phyloP scores from a whole-genome alignment of 495 filamentous ascomycete species.

The Achaetomiella virescens region DNA sequence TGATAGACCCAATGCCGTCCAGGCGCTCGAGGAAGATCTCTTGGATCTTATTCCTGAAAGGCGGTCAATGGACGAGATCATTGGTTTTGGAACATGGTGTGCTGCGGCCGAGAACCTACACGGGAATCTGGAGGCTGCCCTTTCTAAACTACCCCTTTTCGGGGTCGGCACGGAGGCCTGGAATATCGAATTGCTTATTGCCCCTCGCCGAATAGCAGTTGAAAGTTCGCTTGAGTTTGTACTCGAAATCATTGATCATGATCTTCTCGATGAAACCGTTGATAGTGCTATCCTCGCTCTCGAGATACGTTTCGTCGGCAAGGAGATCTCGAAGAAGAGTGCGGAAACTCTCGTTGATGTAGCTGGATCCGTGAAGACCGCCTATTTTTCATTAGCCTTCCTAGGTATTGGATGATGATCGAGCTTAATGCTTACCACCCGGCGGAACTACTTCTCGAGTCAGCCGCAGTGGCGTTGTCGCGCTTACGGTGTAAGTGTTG shows the following conservation, averaged over 20 bases:
- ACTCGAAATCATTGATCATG: conserved; percentile 11
- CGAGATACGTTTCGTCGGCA: conserved; percentile 7
- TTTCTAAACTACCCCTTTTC: conserved; percentile 2
- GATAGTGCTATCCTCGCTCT: conserved; percentile 2
- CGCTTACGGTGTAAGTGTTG: conserved; percentile 34
- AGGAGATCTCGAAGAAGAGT: background rate
- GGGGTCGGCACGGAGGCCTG: conserved; percentile 2
- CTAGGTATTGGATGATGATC: background rate
- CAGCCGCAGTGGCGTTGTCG: conserved; percentile 25
- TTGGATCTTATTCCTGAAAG: conserved; percentile 6
- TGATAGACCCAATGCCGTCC: conserved; percentile 1
- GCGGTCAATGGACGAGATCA: too few species aligned
- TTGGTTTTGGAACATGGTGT: background rate
- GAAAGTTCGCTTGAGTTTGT: conserved; percentile 7
- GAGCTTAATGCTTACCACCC: background rate
- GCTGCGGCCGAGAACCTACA: background rate
- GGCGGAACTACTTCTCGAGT: conserved; percentile 4
- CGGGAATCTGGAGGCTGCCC: conserved; percentile 1
- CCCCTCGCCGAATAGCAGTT: conserved; percentile 5
- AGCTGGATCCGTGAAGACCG: conserved; percentile 14
- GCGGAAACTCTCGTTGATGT: conserved; percentile 14
- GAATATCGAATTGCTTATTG: background rate
- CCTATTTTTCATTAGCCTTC: conserved; percentile 7
- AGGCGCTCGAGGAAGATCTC: conserved; percentile 9
- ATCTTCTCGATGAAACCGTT: conserved; percentile 4